Percentiles rank a stretch among this genome's conserved stretches.
phyloP scores from a whole-genome alignment of 2,329 filamentous ascomycete species.

The Zymoseptoria crescenta region DNA sequence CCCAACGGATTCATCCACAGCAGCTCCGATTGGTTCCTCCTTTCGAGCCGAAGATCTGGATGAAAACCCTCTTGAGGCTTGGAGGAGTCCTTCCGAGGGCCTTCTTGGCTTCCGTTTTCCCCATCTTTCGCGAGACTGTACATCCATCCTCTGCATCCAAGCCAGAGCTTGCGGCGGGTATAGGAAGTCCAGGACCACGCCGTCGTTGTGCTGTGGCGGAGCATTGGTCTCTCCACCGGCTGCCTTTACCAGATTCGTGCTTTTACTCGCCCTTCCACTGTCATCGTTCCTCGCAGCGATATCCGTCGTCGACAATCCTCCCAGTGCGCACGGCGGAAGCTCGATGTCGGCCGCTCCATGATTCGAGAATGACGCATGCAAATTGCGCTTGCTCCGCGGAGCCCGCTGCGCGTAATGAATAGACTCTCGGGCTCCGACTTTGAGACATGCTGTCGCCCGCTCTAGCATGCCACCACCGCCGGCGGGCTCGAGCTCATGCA shows the following conservation, averaged over 20 bases:
- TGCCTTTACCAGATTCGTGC: background rate
- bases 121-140: slow-evolving; percentile 19
- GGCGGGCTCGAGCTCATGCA: background rate
- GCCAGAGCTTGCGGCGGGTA: slow-evolving; percentile 40
- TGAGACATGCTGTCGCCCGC: slow-evolving; percentile 51
- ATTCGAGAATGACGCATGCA: slow-evolving; percentile 50
- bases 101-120: slow-evolving; percentile 22
- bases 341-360: slow-evolving; percentile 45
- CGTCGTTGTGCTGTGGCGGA: slow-evolving; percentile 1
- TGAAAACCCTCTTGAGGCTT: slow-evolving; percentile 20
- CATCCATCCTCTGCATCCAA: slow-evolving; percentile 23
- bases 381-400: slow-evolving; percentile 39
- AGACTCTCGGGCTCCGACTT: slow-evolving; percentile 48
- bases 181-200: slow-evolving; percentile 39
- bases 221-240: background rate
- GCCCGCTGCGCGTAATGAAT: slow-evolving; percentile 34
- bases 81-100: slow-evolving; percentile 22
- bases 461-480: slow-evolving; percentile 46
- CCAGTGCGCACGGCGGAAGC: slow-evolving; percentile 23
- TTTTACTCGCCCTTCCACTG: background rate
- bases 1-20: background rate
- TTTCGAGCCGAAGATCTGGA: slow-evolving; percentile 10
- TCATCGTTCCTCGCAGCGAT: background rate
- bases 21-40: background rate
- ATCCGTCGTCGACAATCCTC: background rate